Percentiles rank a stretch among this genome's conserved stretches.
Evolutionary conservation across 225 moss, liverwort and hornwort genomes (phyloP).

Genomic region (Straminergon stramineum): DNA sequence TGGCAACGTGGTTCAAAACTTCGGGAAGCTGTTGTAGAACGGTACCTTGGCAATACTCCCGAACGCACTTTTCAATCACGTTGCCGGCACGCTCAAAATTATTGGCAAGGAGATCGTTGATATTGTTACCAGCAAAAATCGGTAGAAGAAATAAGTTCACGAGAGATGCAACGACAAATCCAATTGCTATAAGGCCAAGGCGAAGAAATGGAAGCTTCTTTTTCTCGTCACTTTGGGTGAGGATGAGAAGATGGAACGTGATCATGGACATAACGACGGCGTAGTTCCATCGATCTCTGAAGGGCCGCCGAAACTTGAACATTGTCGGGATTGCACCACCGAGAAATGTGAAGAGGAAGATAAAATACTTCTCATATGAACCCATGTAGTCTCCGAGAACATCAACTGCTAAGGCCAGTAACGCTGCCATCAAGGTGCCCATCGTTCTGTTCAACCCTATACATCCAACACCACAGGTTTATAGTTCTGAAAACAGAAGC

Average conservation of each 20-base stretch:
- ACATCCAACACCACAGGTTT: conserved; percentile 1
- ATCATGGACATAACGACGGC: conserved; percentile 39
- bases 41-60: conserved; percentile 24
- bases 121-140: conserved; percentile 21
- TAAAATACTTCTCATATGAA: conserved; percentile 21
- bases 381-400: conserved; percentile 22
- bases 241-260: conserved; percentile 35
- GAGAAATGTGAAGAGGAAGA: conserved; percentile 18
- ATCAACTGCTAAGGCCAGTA: conserved; percentile 16
- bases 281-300: conserved; percentile 32
- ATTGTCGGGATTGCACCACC: conserved; percentile 30
- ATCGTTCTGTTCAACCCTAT: conserved; percentile 28
- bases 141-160: conserved; percentile 17
- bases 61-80: conserved; percentile 25
- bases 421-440: conserved; percentile 24
- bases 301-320: conserved; percentile 31
- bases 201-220: conserved; percentile 25
- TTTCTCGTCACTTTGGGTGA: conserved; percentile 27
- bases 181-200: conserved; percentile 15
- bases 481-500: neutral
- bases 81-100: conserved; percentile 31
- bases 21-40: conserved; percentile 23
- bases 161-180: conserved; percentile 23
- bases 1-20: conserved; percentile 11
- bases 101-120: conserved; percentile 25